These are phyloP conservation scores for Kazachstania taianensis DNA, from an alignment of 805 yeast species.

Conservation along the genomic window DNA sequence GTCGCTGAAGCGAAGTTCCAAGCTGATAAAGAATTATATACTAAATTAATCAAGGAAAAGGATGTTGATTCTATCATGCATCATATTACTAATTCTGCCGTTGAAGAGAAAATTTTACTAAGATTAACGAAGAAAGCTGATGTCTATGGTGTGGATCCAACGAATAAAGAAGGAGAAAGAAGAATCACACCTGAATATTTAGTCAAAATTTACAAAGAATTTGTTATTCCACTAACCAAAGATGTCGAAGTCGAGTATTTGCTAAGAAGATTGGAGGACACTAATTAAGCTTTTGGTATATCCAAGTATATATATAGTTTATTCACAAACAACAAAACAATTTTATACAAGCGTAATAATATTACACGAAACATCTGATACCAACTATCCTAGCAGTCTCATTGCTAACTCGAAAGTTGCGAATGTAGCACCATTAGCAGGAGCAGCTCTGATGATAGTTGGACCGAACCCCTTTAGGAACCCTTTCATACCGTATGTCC, in stretches of 20 bases:
- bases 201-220: constrained; percentile 74
- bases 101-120: constrained; percentile 73
- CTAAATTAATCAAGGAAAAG: constrained; percentile 48
- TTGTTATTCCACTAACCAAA: constrained; percentile 88
- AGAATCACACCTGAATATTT: constrained; percentile 76
- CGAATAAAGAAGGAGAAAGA: constrained; percentile 59
- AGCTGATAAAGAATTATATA: constrained; percentile 53
- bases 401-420: constrained; percentile 86
- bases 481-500: constrained; percentile 56
- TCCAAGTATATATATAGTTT: too few relatives aligned
- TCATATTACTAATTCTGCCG: constrained; percentile 78
- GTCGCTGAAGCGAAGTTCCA: constrained; percentile 93
- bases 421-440: constrained; percentile 96
- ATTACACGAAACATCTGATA: too few relatives aligned
- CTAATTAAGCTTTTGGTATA: too few relatives aligned
- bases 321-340: too few relatives aligned
- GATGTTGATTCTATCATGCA: constrained; percentile 67
- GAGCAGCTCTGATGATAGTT: constrained; percentile 91
- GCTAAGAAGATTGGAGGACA: constrained; percentile 61
- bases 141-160: constrained; percentile 83
- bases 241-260: constrained; percentile 91
- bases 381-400: constrained; percentile 51
- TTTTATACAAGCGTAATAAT: too few relatives aligned
- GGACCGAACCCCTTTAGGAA: constrained; percentile 88
- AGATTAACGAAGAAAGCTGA: constrained; percentile 73